Evolutionary conservation across 1,139 yeast genomes (phyloP), one percentile per base, ranked within the genome.

Genomic region (Arxiozyma slooffiae): DNA sequence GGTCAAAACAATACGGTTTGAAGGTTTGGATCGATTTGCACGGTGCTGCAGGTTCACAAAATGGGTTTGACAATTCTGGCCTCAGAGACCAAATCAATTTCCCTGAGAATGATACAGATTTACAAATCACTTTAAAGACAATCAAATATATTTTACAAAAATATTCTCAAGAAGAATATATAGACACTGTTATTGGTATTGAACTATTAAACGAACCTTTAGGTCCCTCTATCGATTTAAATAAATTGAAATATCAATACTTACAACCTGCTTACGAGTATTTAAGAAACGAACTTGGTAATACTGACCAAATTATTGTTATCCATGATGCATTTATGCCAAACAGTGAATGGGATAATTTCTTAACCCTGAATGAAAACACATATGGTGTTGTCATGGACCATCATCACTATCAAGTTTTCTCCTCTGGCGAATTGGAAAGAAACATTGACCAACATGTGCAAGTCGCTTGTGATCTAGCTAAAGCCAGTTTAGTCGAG

Each of bases 21-120:
- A 81, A 84, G 65, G 95, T 80, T 22, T 88, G 96, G 96, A 76
- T 90, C 50, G 98, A 90, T 67, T 72, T 90, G 60, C 98, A 90
- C 67, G 97, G 97, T 52, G 94, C 88, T 30, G 94, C 97, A 46
- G 97, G 97, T n/a, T 85, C 96, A 21, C 97, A 90, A 70, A 90
- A 90, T 66, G 97, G 97, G 21, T 90, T 90, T 66, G 98, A 92
- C 67, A 90, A 90, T 71, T 87, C 96, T 11, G 98, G 98, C 21
- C 71, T 79, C 54, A 77, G 97, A 60, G 96, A 86, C 62, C 55
- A 63, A 7, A 61, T 77, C 52, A 71, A 72, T 9, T 88, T 84
- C 79, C 82, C 81, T 67, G 67, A 78, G 50, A 70, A 74, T 44
- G 82, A 79, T 6, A 16, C 9, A 1, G 67, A 68, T 40, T 68